phyloP scores from a whole-genome alignment of 208 protist genomes.

The Strigomonas galati region DNA sequence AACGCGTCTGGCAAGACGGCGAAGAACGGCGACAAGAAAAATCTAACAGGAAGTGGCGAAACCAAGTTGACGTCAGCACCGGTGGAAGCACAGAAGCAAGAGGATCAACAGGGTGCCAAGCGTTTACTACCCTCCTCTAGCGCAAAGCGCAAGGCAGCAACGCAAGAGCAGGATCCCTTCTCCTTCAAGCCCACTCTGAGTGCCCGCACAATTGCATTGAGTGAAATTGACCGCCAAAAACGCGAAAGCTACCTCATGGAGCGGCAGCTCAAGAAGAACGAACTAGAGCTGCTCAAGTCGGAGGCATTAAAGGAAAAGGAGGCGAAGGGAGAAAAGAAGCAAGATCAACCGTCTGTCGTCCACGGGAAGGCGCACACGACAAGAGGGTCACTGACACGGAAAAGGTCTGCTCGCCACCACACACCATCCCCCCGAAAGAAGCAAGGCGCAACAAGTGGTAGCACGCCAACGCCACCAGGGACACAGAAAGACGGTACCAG shows the following conservation, averaged over 20 bases:
- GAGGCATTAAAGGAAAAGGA: no score
- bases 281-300: conserved; percentile 19
- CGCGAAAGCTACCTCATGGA: conserved; percentile 26
- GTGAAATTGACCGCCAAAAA: conserved; percentile 24
- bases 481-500: background rate
- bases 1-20: background rate
- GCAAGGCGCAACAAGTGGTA: background rate
- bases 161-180: conserved; percentile 18
- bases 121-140: background rate
- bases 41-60: no score
- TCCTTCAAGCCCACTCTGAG: conserved; percentile 34
- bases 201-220: conserved; percentile 29
- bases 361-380: background rate
- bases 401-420: background rate
- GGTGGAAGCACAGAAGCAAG: no score
- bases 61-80: no score
- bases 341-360: background rate
- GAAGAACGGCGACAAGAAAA: background rate
- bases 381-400: background rate
- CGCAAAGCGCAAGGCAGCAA: background rate
- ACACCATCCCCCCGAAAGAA: background rate
- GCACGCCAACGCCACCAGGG: background rate
- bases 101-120: no score
- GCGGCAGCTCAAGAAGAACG: conserved; percentile 20
- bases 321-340: background rate